These are phyloP conservation scores for Gossypium raimondii DNA, from an alignment of 345 rosid species.

Conservation along the genomic window DNA sequence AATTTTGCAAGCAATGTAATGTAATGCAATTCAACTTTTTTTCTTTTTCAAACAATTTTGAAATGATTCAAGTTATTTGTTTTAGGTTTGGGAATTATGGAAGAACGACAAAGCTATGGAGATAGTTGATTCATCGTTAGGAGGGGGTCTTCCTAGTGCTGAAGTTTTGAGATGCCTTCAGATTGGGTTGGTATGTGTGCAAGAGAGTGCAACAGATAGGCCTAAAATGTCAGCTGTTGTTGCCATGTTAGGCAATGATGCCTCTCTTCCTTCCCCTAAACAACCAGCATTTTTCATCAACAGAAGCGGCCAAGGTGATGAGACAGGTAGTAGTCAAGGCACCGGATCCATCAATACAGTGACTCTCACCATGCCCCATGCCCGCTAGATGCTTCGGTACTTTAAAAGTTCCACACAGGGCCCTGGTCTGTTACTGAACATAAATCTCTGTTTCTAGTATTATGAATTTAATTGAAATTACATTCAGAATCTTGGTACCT, in stretches of 20 bases:
- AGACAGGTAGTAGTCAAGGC: constrained; percentile 10
- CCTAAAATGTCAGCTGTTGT: constrained; percentile 47
- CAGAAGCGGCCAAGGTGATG: constrained; percentile 9
- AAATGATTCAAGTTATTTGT: neutral
- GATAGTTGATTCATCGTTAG: constrained; percentile 32
- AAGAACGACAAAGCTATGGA: constrained; percentile 28
- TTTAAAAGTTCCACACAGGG: neutral
- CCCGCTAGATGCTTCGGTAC: constrained; percentile 25
- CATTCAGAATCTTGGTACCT: neutral
- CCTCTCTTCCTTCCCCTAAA: constrained; percentile 36
- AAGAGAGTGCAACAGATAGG: constrained; percentile 43
- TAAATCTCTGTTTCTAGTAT: neutral
- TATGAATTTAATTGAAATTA: neutral
- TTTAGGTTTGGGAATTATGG: constrained; percentile 54
- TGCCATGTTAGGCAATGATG: constrained; percentile 36
- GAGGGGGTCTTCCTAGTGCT: neutral
- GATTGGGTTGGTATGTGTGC: constrained; percentile 57
- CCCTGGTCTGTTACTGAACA: neutral
- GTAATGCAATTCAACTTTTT: neutral
- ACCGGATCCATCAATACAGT: constrained; percentile 27
- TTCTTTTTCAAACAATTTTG: neutral
- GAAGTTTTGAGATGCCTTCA: constrained; percentile 47
- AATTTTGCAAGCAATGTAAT: neutral
- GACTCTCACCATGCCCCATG: constrained; percentile 28
- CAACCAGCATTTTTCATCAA: constrained; percentile 40